Evolutionary conservation across 805 yeast species (phyloP).

Genomic region (Ogataea henricii): DNA sequence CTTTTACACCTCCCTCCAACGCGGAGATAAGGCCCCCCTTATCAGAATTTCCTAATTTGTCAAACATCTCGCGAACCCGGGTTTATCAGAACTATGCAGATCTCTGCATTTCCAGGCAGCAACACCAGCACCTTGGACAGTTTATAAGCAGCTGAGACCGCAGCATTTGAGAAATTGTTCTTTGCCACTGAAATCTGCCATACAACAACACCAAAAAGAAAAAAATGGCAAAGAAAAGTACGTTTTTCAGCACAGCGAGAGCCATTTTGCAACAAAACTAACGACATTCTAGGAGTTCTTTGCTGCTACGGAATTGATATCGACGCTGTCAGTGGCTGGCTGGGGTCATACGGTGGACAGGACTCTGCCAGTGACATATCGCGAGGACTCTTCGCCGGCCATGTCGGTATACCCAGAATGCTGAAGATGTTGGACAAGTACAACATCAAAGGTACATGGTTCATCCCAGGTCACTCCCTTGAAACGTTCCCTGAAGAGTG

Average conservation of each 20-base stretch:
- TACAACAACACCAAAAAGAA: background rate
- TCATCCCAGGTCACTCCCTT: slow-evolving; percentile 41
- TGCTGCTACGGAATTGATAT: slow-evolving; percentile 41
- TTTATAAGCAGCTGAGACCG: background rate
- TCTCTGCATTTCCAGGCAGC: background rate
- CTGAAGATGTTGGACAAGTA: slow-evolving; percentile 37
- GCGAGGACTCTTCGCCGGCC: slow-evolving; percentile 41
- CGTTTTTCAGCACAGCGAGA: background rate
- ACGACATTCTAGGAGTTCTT: slow-evolving; percentile 29
- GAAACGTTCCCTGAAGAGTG: slow-evolving; percentile 41
- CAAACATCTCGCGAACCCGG: background rate
- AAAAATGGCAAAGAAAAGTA: slow-evolving; percentile 9
- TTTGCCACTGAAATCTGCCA: no score
- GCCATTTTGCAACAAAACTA: background rate
- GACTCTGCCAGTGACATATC: slow-evolving; percentile 40
- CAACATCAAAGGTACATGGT: slow-evolving; percentile 41
- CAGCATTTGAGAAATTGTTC: no score
- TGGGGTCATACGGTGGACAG: slow-evolving; percentile 41
- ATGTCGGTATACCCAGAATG: slow-evolving; percentile 39
- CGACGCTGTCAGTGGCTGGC: slow-evolving; percentile 42
- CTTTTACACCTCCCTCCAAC: background rate
- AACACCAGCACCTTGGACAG: background rate
- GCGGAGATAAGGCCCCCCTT: background rate
- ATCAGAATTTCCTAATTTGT: slow-evolving; percentile 3
- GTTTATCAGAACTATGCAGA: slow-evolving; percentile 2